Percentiles rank a stretch among this genome's conserved stretches.
Evolutionary conservation across 2,329 filamentous ascomycete species (phyloP).

Genomic region (Colletotrichum tabaci): DNA sequence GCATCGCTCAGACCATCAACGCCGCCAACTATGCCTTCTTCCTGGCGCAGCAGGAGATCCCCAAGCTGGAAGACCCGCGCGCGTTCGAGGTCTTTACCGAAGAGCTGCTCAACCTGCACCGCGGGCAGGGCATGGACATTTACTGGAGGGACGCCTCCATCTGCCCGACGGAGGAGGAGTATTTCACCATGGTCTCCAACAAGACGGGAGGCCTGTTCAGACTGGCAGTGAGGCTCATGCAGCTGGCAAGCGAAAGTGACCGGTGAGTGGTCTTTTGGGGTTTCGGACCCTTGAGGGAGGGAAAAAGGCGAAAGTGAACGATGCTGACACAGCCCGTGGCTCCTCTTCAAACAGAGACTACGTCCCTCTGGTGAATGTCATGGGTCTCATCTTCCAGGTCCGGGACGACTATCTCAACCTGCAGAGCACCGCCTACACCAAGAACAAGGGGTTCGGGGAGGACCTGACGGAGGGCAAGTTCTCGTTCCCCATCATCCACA

Average conservation of each 20-base stretch:
- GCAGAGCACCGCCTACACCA: conserved; percentile 4
- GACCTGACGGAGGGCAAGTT: conserved; percentile 4
- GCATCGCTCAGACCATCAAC: conserved; percentile 66
- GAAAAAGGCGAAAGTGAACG: neutral
- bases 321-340: neutral
- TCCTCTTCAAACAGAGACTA: neutral
- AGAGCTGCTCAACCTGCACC: conserved; percentile 5
- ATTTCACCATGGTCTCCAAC: conserved; percentile 1
- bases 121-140: conserved; percentile 1
- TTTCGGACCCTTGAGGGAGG: no score
- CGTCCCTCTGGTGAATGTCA: neutral
- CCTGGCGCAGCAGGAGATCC: conserved; percentile 21
- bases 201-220: neutral
- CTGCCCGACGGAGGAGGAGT: conserved; percentile 1
- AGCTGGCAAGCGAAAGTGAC: neutral
- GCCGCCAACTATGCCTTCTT: conserved; percentile 65
- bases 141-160: conserved; percentile 1
- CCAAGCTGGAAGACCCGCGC: neutral
- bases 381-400: conserved; percentile 2
- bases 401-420: conserved; percentile 2
- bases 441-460: conserved; percentile 1
- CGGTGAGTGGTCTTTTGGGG: neutral
- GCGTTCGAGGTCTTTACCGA: conserved; percentile 1
- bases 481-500: conserved; percentile 2
- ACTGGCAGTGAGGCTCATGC: conserved; percentile 1